Evolutionary conservation across 2,329 filamentous ascomycete genomes (phyloP).

Genomic region (Zopfia rhizophila): DNA sequence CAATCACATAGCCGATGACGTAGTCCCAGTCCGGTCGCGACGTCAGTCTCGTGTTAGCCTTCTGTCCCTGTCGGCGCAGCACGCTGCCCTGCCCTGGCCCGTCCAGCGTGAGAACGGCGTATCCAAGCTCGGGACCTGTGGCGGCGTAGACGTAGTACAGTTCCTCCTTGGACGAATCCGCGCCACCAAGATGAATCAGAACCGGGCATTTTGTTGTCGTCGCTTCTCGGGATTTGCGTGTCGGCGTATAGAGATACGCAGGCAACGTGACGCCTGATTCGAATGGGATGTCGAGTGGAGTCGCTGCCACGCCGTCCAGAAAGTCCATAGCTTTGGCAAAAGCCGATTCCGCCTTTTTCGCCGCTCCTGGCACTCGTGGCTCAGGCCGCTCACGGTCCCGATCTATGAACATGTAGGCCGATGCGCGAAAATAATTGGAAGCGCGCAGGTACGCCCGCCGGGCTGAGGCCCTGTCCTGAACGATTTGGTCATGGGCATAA

Average conservation of each 20-base stretch:
- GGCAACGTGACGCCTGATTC: neutral
- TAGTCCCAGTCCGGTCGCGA: constrained; percentile 37
- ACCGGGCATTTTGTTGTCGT: constrained; percentile 1
- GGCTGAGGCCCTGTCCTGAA: constrained; percentile 42
- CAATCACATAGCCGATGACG: constrained; percentile 35
- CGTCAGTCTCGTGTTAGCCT: constrained; percentile 19
- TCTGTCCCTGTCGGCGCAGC: constrained; percentile 31
- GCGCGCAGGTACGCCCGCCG: constrained; percentile 53
- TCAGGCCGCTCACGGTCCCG: neutral
- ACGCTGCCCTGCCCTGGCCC: constrained; percentile 59
- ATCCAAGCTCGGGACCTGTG: constrained; percentile 46
- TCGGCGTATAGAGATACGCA: no score
- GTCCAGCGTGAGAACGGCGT: constrained; percentile 59
- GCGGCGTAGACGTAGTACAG: constrained; percentile 53
- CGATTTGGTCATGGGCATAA: neutral
- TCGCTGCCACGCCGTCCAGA: no score
- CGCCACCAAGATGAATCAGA: constrained; percentile 9
- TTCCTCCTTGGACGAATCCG: constrained; percentile 22
- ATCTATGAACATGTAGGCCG: constrained; percentile 6
- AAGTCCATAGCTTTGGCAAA: no score
- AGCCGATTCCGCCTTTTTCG: no score
- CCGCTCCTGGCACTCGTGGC: no score
- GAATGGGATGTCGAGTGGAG: neutral
- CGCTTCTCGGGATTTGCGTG: no score
- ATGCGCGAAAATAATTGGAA: constrained; percentile 5